phyloP scores from a whole-genome alignment of 164 flowering plant species.

The Macadamia tetraphylla region DNA sequence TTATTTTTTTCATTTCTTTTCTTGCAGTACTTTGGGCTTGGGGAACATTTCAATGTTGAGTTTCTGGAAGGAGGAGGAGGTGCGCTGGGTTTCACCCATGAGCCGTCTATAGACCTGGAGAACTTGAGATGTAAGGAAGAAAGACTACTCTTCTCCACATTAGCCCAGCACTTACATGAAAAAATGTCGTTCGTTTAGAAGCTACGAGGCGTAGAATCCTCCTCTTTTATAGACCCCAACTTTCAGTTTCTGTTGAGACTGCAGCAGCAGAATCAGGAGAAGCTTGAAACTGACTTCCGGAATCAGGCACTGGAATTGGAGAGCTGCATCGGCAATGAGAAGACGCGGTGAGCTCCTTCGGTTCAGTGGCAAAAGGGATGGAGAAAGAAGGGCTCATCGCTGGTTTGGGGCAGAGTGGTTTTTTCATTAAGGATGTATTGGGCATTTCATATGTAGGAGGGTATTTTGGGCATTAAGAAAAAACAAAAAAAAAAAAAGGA shows the following conservation, averaged over 20 bases:
- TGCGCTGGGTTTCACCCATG: slow-evolving; percentile 15
- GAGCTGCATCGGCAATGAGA: slow-evolving; percentile 41
- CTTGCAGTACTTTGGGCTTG: slow-evolving; percentile 31
- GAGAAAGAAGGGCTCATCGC: too few species aligned
- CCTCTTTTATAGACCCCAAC: slow-evolving; percentile 33
- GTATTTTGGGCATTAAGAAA: too few species aligned
- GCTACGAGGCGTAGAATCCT: slow-evolving; percentile 38
- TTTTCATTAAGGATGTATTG: too few species aligned
- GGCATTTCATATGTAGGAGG: too few species aligned
- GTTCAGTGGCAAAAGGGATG: too few species aligned
- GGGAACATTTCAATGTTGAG: slow-evolving; percentile 28
- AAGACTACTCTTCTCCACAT: slow-evolving; percentile 5
- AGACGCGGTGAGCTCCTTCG: too few species aligned
- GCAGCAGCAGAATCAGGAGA: slow-evolving; percentile 25
- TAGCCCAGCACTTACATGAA: slow-evolving; percentile 23
- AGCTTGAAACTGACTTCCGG: slow-evolving; percentile 8
- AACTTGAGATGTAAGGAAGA: slow-evolving; percentile 23
- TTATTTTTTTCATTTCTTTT: too few species aligned
- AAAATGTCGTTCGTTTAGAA: slow-evolving; percentile 56
- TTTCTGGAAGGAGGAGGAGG: slow-evolving; percentile 21
- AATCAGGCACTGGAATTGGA: slow-evolving; percentile 29
- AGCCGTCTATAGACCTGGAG: slow-evolving; percentile 13
- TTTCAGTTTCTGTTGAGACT: slow-evolving; percentile 36
- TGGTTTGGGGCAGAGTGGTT: too few species aligned
- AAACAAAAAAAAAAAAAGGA: too few species aligned